Base-by-base conservation (phyloP, 768 basidiomycete species). In the Lactarius hatsudake region DNA sequence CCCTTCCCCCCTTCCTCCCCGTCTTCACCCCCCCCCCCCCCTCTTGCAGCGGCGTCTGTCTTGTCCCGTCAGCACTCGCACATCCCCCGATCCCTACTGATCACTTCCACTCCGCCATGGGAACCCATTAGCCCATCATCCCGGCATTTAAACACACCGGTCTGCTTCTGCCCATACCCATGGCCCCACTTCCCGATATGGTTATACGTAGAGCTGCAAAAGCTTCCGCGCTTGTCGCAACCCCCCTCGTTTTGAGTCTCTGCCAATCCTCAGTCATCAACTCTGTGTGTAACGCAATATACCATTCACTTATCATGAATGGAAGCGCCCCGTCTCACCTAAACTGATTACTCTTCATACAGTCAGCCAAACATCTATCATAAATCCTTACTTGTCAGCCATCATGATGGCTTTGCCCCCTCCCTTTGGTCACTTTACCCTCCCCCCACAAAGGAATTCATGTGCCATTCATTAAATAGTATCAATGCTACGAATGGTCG, bases 211-310 rank as follows among this genome's bases (percentile, higher is more conserved):
- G 57, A 4, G 62, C 34, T 61, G 60, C 56, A 51, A 67, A 65
- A 61, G 67, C 61, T 69, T 62, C 67, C 68, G 68, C 69, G 60
- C 69, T 69, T 71, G 68, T 71, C 68, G 69, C 69, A 69, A 32
- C 36, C 32, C 63, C 36, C 63, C 63, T 51, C 68, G 43, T 60
- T 61, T 69, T 54, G 59, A 59, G 48, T 59, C 56, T 65, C 66
- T 63, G 62, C 63, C 61, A 61, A 69, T 57, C 68, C 57, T 63
- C 62, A 55, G 66, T 59, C 67, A 68, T 68, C 62, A 56, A 53
- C 59, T 59, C 12, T 67, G 38, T 53, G 18, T 63, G 56, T 57
- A 30, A 51, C 48, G 15, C 66, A 57, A 30, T 62, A 62, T 59
- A 56, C 67, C 66, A 51, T 63, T 67, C 64, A 43, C 62, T 34